phyloP scores from a whole-genome alignment of 768 basidiomycete species.

The Candolleomyces aberdarensis region DNA sequence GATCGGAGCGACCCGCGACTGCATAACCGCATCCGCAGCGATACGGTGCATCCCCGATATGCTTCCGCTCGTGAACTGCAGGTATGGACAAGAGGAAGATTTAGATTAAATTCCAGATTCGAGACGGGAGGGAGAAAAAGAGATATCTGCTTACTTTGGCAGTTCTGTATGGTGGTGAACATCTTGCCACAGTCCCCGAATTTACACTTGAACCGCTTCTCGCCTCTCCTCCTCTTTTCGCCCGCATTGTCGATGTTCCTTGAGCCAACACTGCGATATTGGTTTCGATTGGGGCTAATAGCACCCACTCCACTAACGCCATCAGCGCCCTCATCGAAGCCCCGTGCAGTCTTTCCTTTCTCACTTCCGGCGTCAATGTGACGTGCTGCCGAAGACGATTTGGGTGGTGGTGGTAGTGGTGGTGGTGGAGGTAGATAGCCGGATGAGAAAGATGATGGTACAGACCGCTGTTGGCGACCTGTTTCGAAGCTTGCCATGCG shows the following conservation, averaged over 20 bases:
- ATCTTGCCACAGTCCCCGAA: conserved; percentile 5
- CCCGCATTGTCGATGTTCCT: conserved; percentile 8
- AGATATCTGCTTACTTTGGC: neutral
- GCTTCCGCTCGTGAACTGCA: conserved; percentile 7
- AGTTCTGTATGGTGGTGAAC: conserved; percentile 7
- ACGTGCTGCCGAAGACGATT: neutral
- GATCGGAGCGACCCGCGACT: conserved; percentile 4
- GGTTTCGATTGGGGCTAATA: neutral
- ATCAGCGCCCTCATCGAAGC: neutral
- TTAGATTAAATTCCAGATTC: neutral
- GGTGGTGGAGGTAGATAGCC: neutral
- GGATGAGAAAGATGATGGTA: neutral
- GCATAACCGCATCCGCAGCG: conserved; percentile 7
- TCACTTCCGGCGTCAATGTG: neutral
- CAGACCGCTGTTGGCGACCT: neutral
- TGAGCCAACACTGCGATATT: conserved; percentile 3
- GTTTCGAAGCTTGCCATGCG: neutral
- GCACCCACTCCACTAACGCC: neutral
- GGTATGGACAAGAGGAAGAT: too few species aligned
- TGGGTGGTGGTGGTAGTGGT: too few species aligned
- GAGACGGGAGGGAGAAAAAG: neutral
- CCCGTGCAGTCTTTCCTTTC: neutral
- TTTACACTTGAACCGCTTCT: conserved; percentile 1
- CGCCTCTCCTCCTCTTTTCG: conserved; percentile 7
- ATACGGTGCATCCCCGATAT: conserved; percentile 5